Conservation (phyloP, 2,329 filamentous ascomycete species). For the Curvularia hawaiiensis region DNA sequence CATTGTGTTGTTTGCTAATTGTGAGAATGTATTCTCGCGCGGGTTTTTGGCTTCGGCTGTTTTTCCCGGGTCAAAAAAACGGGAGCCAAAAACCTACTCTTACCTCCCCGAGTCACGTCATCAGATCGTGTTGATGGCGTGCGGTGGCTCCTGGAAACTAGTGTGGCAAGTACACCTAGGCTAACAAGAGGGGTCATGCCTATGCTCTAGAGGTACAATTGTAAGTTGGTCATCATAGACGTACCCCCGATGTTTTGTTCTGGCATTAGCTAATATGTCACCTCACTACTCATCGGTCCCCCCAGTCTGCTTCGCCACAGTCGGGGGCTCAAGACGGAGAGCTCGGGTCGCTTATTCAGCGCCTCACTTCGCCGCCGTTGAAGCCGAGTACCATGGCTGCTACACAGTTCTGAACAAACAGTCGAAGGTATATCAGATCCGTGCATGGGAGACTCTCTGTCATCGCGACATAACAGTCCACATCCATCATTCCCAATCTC, state of each 20-base stretch:
- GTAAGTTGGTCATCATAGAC: not conserved
- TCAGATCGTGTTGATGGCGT: slow-evolving; percentile 9
- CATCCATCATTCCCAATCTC: too few relatives aligned
- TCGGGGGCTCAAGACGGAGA: too few relatives aligned
- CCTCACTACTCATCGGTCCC: not conserved
- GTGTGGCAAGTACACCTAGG: slow-evolving; percentile 8
- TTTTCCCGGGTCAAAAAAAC: slow-evolving; percentile 8
- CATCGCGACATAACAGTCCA: too few relatives aligned
- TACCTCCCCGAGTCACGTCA: slow-evolving; percentile 11
- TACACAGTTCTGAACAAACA: too few relatives aligned
- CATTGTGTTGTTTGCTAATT: slow-evolving; percentile 4
- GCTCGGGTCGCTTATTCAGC: too few relatives aligned
- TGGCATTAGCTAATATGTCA: not conserved
- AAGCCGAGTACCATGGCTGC: too few relatives aligned
- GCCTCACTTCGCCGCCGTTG: too few relatives aligned
- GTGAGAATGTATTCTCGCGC: slow-evolving; percentile 7
- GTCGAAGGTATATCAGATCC: too few relatives aligned
- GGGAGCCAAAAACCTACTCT: slow-evolving; percentile 9
- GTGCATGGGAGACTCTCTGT: too few relatives aligned
- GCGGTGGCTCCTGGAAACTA: slow-evolving; percentile 11
- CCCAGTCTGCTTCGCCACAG: too few relatives aligned
- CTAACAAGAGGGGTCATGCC: slow-evolving; percentile 6
- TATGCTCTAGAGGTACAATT: not conserved
- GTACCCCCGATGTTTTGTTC: not conserved
- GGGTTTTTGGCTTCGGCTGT: slow-evolving; percentile 12